Evolutionary conservation across 495 filamentous ascomycete genomes (phyloP), one percentile per base, ranked within the genome.

Genomic region (Hypoxylon lienhwacheense): DNA sequence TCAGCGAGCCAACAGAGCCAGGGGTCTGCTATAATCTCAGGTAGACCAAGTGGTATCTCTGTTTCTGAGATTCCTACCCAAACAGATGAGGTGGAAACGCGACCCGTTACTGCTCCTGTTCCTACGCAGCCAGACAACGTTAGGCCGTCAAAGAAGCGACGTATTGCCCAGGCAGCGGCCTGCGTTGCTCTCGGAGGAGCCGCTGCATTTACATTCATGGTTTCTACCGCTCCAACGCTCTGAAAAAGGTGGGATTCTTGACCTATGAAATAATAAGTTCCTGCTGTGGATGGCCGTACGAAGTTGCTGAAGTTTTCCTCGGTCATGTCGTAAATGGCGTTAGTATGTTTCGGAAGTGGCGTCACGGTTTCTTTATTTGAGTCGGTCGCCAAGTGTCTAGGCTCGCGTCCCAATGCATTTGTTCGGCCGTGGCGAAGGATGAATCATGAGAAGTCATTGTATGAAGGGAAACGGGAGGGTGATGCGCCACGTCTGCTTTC

Each of bases 101-200:
- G 31, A 1, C 45, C 45, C 5, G 16, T 32, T 3, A 14, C 22
- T 20, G 11, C 51, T 17, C 33, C 46, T 6, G 11, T 55, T 17
- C 33, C 46, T 6, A 22, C n/a, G 4, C 45, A 41, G 25, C 46
- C 10, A 20, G 40, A 47, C 34, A 42, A 43, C 20, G 2, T 47
- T 29, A 53, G 60, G n/a, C 56, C 65, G 7, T 52, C 53, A 8
- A 70, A 70, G 59, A 53, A 59, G 39, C 64, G 57, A 4, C 65
- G 67, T 36, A 39, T 67, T 8, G 61, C 63, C 5, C 47, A 64
- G 40, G 66, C 59, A 25, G 55, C 59, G 7, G 67, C 63, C 25
- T 68, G 62, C 32, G 65, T 66, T n/a, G 67, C 63, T 19, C 41
- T 70, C 1, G 67, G 67, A 21, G 61, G 65, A 37, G 67, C 63